phyloP scores from a whole-genome alignment of 164 flowering plant genomes.

The Cinnamomum micranthum region DNA sequence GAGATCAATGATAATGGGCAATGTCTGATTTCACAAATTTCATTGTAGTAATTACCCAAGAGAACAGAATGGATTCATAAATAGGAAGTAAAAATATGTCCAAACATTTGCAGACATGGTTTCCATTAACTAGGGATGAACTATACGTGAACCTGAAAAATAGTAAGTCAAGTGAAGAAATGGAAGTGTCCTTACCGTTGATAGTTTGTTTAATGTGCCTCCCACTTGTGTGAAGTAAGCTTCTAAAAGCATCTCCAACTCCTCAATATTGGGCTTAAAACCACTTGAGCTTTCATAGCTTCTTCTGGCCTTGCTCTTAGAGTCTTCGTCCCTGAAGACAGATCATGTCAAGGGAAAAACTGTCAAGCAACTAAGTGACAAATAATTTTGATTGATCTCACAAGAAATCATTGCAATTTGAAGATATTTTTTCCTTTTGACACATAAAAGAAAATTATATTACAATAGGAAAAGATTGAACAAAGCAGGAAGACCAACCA shows the following conservation, averaged over 20 bases:
- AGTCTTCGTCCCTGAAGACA: conserved; percentile 26
- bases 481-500: too few relatives aligned
- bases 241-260: conserved; percentile 53
- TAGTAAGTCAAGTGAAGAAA: not conserved
- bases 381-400: too few relatives aligned
- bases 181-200: conserved; percentile 27
- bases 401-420: too few relatives aligned
- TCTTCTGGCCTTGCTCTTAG: conserved; percentile 17
- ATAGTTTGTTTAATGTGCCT: conserved; percentile 43
- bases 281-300: conserved; percentile 9
- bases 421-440: too few relatives aligned
- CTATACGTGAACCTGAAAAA: not conserved
- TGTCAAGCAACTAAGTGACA: not conserved
- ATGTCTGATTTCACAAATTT: not conserved
- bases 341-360: not conserved
- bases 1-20: too few relatives aligned
- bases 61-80: not conserved
- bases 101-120: not conserved
- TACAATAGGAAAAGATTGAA: too few relatives aligned
- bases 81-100: not conserved
- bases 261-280: conserved; percentile 39
- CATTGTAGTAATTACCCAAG: not conserved
- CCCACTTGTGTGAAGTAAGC: conserved; percentile 53
- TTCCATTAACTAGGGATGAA: not conserved
- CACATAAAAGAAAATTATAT: too few relatives aligned